A percentile compares a stretch with the other conserved stretches of the same genome.
phyloP scores from a whole-genome alignment of 257 asterid genomes.

The Schizonepeta tenuifolia region DNA sequence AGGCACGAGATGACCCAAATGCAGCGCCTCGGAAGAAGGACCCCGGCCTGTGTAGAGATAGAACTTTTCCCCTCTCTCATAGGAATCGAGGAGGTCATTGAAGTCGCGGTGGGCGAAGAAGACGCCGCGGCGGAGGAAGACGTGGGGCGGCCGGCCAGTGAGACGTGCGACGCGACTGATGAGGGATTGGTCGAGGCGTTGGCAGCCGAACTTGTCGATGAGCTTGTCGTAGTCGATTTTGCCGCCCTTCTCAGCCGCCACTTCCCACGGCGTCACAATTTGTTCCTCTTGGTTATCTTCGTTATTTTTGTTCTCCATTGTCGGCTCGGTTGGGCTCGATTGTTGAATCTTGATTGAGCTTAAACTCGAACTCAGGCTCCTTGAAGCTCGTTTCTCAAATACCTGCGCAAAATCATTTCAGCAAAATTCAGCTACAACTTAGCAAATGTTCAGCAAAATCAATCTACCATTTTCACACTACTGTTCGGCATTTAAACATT shows the following conservation, averaged over 20 bases:
- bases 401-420: too few relatives aligned
- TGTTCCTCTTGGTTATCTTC: constrained; percentile 56
- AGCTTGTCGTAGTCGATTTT: constrained; percentile 94
- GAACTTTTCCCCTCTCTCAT: constrained; percentile 84
- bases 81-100: constrained; percentile 66
- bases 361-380: too few relatives aligned
- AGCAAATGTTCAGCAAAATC: too few relatives aligned
- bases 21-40: constrained; percentile 96
- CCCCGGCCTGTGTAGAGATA: constrained; percentile 96
- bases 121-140: constrained; percentile 96
- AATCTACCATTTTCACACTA: too few relatives aligned
- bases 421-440: too few relatives aligned
- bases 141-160: constrained; percentile 79
- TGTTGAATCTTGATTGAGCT: too few relatives aligned
- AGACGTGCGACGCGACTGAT: constrained; percentile 74
- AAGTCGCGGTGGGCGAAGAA: constrained; percentile 96
- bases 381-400: too few relatives aligned
- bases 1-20: constrained; percentile 94
- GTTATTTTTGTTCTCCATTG: constrained; percentile 41
- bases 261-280: constrained; percentile 89
- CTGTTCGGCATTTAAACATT: too few relatives aligned
- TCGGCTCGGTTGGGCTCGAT: too few relatives aligned
- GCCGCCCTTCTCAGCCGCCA: constrained; percentile 77
- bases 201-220: constrained; percentile 89
- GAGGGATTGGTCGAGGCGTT: constrained; percentile 72